These are phyloP conservation scores for Collybiopsis confluens DNA, from an alignment of 768 basidiomycete species.

Conservation along the genomic window DNA sequence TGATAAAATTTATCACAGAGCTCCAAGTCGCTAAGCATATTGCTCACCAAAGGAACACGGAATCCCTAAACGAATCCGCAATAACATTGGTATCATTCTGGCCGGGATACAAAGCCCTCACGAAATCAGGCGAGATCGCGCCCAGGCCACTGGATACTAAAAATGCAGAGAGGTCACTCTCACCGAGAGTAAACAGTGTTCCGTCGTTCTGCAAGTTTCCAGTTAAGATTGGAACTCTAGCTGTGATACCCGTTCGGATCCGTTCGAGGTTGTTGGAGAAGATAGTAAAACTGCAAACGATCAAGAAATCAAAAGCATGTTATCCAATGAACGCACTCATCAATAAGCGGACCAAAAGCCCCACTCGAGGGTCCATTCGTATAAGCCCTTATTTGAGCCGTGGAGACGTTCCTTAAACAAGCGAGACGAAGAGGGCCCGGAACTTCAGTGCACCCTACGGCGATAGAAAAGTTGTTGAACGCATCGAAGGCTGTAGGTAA, in stretches of 20 bases:
- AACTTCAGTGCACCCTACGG: neutral
- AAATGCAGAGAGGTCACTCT: slow-evolving; percentile 6
- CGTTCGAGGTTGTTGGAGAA: slow-evolving; percentile 11
- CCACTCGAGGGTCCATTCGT: neutral
- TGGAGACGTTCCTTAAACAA: neutral
- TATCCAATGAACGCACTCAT: neutral
- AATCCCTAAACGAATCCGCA: slow-evolving; percentile 7
- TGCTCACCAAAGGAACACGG: slow-evolving; percentile 10
- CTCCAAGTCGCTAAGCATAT: neutral
- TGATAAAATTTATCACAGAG: neutral
- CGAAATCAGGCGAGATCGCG: slow-evolving; percentile 6
- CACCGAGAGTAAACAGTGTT: slow-evolving; percentile 7
- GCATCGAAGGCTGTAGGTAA: neutral
- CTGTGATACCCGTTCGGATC: slow-evolving; percentile 8
- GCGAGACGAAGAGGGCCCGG: neutral
- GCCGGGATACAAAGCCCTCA: slow-evolving; percentile 13
- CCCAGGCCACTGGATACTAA: neutral
- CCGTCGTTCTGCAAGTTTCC: slow-evolving; percentile 13
- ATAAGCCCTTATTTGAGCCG: neutral
- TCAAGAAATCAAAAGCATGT: neutral
- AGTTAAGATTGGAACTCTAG: slow-evolving; percentile 10
- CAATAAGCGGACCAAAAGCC: neutral
- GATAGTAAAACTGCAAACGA: neutral
- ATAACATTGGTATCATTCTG: slow-evolving; percentile 11
- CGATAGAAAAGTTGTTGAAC: neutral